Evolutionary conservation across 805 yeast species (phyloP).

Genomic region (Tetrapisispora iriomotensis): DNA sequence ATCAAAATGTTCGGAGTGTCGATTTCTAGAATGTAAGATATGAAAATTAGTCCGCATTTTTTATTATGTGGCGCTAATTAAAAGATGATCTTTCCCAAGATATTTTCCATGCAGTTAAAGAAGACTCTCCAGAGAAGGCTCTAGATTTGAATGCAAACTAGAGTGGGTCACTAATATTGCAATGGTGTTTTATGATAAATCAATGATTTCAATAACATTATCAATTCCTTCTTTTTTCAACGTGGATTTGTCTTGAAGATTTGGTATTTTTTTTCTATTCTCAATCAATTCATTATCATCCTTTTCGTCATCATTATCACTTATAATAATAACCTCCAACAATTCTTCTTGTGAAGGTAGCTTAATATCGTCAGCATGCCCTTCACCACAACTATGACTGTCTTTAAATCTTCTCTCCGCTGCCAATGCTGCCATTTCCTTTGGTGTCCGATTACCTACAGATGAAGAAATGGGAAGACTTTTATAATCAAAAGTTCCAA

Average conservation of each 20-base stretch:
- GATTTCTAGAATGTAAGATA: too few relatives aligned
- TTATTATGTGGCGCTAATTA: not conserved
- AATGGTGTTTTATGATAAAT: constrained; percentile 14
- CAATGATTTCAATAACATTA: constrained; percentile 10
- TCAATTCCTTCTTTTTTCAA: not conserved
- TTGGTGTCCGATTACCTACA: constrained; percentile 8
- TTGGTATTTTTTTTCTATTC: not conserved
- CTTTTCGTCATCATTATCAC: constrained; percentile 7
- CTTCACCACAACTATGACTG: constrained; percentile 17
- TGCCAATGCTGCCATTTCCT: constrained; percentile 28
- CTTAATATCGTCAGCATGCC: not conserved
- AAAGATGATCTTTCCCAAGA: too few relatives aligned
- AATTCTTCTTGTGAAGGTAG: constrained; percentile 7
- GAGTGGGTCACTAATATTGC: too few relatives aligned
- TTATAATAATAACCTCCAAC: constrained; percentile 12
- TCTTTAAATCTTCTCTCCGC: constrained; percentile 23
- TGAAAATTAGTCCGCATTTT: too few relatives aligned
- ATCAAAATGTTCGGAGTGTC: too few relatives aligned
- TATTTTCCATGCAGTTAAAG: too few relatives aligned
- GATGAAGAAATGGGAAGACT: not conserved
- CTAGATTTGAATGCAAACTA: too few relatives aligned
- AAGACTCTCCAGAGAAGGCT: too few relatives aligned
- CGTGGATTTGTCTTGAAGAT: not conserved
- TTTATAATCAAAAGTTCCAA: constrained; percentile 5
- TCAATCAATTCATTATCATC: not conserved